Evolutionary conservation across 768 basidiomycete genomes (phyloP).

Genomic region (Collybiopsis luxurians): DNA sequence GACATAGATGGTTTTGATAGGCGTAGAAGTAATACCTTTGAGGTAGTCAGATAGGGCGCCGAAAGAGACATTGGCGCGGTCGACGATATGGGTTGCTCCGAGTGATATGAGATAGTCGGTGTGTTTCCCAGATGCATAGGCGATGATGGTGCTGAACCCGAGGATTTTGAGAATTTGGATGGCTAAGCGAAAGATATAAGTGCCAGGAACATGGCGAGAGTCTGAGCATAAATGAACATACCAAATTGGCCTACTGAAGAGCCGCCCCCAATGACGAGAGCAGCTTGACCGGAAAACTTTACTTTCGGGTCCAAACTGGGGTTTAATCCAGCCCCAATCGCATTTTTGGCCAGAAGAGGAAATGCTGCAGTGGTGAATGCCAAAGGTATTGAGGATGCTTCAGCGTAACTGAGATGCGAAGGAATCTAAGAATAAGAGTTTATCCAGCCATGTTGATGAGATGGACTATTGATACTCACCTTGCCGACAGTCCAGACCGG

Average conservation of each 20-base stretch:
- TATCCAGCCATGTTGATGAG: conserved; percentile 5
- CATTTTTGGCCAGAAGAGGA: conserved; percentile 40
- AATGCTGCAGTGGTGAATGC: conserved; percentile 45
- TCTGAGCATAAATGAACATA: background rate
- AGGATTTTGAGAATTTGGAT: conserved; percentile 14
- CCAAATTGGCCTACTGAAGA: conserved; percentile 48
- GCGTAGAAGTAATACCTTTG: conserved; percentile 14
- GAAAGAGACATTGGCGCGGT: conserved; percentile 7
- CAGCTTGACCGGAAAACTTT: conserved; percentile 40
- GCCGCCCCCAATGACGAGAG: conserved; percentile 47
- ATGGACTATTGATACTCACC: conserved; percentile 20
- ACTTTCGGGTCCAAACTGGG: conserved; percentile 35
- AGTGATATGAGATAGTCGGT: conserved; percentile 14
- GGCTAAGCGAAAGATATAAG: background rate
- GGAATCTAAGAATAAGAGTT: conserved; percentile 39
- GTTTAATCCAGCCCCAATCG: conserved; percentile 38
- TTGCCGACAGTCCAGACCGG: conserved; percentile 37
- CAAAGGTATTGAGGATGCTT: conserved; percentile 46
- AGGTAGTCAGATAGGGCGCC: background rate
- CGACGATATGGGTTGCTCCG: conserved; percentile 18
- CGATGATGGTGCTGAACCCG: conserved; percentile 17
- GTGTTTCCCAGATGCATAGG: conserved; percentile 15
- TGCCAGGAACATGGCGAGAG: conserved; percentile 11
- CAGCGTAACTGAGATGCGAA: conserved; percentile 40
- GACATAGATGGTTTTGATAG: conserved; percentile 14